Evolutionary conservation across 2,329 filamentous ascomycete genomes (phyloP).

Genomic region (Colletotrichum godetiae): DNA sequence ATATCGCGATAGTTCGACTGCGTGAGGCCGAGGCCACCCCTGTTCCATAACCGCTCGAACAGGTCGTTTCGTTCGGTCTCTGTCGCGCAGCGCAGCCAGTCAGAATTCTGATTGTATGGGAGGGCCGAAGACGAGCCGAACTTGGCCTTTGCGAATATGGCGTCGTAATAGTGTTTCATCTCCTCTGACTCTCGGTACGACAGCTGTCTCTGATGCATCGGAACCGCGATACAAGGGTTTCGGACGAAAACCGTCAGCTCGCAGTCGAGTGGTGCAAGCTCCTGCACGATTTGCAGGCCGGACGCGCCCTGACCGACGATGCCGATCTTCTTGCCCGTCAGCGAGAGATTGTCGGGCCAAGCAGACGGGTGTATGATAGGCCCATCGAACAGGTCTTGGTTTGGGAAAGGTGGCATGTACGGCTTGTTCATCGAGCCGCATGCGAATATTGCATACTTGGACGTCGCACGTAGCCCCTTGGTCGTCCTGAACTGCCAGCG

Average conservation of each 20-base stretch:
- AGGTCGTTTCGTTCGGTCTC: conserved; percentile 51
- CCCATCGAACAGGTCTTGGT: no score
- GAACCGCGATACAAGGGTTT: conserved; percentile 67
- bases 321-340: conserved; percentile 9
- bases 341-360: no score
- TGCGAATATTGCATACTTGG: no score
- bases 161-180: conserved; percentile 46
- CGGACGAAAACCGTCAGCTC: conserved; percentile 62
- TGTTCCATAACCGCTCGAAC: no score
- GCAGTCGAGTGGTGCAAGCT: conserved; percentile 45
- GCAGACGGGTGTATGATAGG: no score
- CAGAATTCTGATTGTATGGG: background rate
- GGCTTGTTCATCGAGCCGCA: no score
- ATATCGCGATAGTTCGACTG: no score
- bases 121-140: background rate
- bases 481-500: no score
- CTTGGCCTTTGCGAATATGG: conserved; percentile 51
- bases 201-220: conserved; percentile 63
- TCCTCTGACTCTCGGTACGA: conserved; percentile 57
- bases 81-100: conserved; percentile 33
- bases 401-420: no score
- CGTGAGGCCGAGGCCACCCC: no score
- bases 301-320: background rate
- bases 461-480: no score
- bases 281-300: conserved; percentile 5